Base-by-base conservation (phyloP, 495 filamentous ascomycete genomes). In the Penicillium subrubescens region DNA sequence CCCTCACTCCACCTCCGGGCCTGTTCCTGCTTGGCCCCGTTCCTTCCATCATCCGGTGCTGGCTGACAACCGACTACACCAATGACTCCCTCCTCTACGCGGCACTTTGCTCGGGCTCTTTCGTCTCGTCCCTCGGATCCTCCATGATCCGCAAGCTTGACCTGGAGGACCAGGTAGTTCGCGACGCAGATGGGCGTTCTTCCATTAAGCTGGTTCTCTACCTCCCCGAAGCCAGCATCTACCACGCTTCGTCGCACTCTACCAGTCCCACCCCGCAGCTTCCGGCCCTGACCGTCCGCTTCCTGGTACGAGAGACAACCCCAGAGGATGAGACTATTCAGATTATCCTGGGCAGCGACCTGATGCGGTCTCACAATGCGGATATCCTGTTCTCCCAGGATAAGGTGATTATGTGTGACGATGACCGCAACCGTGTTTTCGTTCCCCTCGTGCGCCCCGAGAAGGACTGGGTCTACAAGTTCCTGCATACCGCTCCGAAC, bases 371-470 rank as follows among this genome's bases (percentile, higher is more conserved):
- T 33, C 91, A 96, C 74, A 94, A 89, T 70, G 94, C 93, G 25
- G 96, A 99, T 73, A 84, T 99, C 31, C 77, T 97, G 12, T 93
- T 99, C 71, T 97, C 95, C 0, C 90, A 93, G 62, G 96, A 96
- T 66, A 87, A 88, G 61, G 84, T 99, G 73, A 89, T 90, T 0
- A 82, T 98, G 50, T 92, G 93, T 65, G 92, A 94, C 69, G 90
- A 94, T 70, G 91, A 94, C 33, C 84, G 90, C 43, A 91, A 91
- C 73, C 96, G 95, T 66, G 78, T 99, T n/a, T 93, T 89, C 21
- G 88, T 99, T 23, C 95, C 94, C 29, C 89, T 99, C 63, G 93
- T 96, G 53, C 87, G 94, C 44, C 96, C 95, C n/a, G 94, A 97
- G 73, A 88, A 93, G 63, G 92, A 96, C 58, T 80, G 79, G 10